Base-by-base conservation (phyloP, 129 eudicot species). In the Artemisia argyi region DNA sequence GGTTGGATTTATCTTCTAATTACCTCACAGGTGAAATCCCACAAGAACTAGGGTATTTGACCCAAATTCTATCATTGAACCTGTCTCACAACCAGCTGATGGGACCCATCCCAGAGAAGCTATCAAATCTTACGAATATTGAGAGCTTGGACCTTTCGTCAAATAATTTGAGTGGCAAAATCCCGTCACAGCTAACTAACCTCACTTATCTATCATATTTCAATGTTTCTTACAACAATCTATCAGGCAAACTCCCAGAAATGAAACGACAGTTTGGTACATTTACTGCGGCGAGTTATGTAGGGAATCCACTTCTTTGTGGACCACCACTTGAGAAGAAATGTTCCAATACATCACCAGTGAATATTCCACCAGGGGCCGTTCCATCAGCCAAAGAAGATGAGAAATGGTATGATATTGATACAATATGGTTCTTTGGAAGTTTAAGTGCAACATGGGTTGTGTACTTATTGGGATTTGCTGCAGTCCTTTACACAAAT, bases 1-100 rank as follows among this genome's bases (percentile, higher is more conserved):
- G 84, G 11, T 35, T 81, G 58, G 81, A 81, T 76, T 44, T 81
- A 56, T 81, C 85, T 0, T 50, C 26, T 49, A 76, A 81, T 62
- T 32, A 64, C 1, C 70, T 81, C 11, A 62, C 52, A 2, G 78
- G 81, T 19, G 61, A 55, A 55, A 76, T 81, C 28, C 84, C 78
- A 44, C 12, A 14, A 2, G 70, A 70, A 42, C 19, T 81, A 9
- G 85, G 78, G 9, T 6, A 50, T 14, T 28, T 81, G 17, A 71
- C 35, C 15, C 7, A 46, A 11, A 56, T 80, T 11, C 65, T 7
- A 6, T 18, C 66, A 4, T 26, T 81, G 15, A 75, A 81, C 66
- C 19, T 82, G 65, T 82, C 86, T 11, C 61, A 78, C 24, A 78
- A 82, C 55, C 28, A 35, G 32, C 11, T 82, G 9, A 35, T 14